Conservation (phyloP, 2,329 filamentous ascomycete genomes). For the Colletotrichum phormii region DNA sequence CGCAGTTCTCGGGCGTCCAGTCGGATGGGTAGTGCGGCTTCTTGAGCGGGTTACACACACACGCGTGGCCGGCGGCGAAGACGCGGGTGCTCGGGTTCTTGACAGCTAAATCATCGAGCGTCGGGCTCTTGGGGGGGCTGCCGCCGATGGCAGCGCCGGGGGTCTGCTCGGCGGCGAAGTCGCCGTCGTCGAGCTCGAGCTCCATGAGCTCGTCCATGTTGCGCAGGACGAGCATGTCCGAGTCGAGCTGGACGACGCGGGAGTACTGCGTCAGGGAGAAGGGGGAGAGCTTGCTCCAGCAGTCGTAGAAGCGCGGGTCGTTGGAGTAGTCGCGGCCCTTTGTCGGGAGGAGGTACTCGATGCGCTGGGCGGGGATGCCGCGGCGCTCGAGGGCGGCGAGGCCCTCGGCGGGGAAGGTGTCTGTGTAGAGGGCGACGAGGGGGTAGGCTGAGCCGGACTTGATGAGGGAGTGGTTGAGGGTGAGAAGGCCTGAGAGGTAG, state of each 20-base stretch:
- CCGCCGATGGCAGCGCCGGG: constrained; percentile 28
- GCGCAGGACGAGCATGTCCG: constrained; percentile 84
- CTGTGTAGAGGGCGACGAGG: constrained; percentile 85
- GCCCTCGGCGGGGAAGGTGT: constrained; percentile 76
- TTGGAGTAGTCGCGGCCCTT: constrained; percentile 75
- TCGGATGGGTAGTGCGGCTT: constrained; percentile 82
- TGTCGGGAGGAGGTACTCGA: constrained; percentile 79
- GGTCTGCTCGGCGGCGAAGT: constrained; percentile 32
- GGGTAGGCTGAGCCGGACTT: constrained; percentile 76
- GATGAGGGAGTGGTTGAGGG: constrained; percentile 82
- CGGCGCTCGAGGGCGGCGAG: constrained; percentile 76
- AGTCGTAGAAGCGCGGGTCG: constrained; percentile 89
- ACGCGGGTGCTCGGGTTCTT: constrained; percentile 59
- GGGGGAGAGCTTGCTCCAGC: constrained; percentile 87
- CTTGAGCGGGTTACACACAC: constrained; percentile 84
- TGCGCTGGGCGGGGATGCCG: constrained; percentile 75
- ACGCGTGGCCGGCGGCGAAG: constrained; percentile 87
- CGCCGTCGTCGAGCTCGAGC: constrained; percentile 71
- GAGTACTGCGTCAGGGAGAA: constrained; percentile 83
- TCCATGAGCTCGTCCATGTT: constrained; percentile 97
- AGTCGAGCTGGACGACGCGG: constrained; percentile 85
- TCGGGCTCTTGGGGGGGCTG: constrained; percentile 11
- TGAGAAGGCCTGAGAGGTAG: constrained; percentile 86
- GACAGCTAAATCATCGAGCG: constrained; percentile 16
- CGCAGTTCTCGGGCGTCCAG: constrained; percentile 72